Conservation (phyloP, 2,329 filamentous ascomycete species). For the Exophiala mesophila region DNA sequence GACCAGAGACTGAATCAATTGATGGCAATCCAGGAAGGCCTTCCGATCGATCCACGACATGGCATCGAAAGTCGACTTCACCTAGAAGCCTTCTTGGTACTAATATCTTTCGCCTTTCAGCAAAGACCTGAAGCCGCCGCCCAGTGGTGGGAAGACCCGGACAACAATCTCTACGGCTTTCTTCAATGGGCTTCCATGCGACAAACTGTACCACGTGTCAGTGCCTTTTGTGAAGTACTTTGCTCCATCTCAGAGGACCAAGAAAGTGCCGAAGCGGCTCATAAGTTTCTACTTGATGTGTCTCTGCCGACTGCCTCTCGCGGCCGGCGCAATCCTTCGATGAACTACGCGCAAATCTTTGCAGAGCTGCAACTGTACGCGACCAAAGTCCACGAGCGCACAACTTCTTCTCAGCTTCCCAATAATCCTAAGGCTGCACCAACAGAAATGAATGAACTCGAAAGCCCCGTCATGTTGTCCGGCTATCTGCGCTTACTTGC, state of each 20-base stretch:
- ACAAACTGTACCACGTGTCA: conserved; percentile 91
- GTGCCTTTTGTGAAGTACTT: conserved; percentile 94
- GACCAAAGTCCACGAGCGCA: conserved; percentile 69
- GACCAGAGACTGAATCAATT: conserved; percentile 58
- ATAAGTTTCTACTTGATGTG: conserved; percentile 82
- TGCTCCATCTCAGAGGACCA: conserved; percentile 80
- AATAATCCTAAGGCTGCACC: conserved; percentile 57
- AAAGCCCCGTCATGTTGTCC: conserved; percentile 94
- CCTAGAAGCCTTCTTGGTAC: conserved; percentile 83
- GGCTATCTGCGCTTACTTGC: conserved; percentile 85
- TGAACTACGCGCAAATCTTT: conserved; percentile 92
- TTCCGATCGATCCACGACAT: conserved; percentile 44
- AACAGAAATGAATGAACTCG: conserved; percentile 77
- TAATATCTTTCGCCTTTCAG: conserved; percentile 89
- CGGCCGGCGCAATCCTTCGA: conserved; percentile 73
- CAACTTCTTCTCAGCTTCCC: conserved; percentile 53
- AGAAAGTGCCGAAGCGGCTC: conserved; percentile 75
- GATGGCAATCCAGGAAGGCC: conserved; percentile 41
- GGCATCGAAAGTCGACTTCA: conserved; percentile 43
- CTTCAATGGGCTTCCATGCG: conserved; percentile 94
- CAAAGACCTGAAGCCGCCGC: conserved; percentile 76
- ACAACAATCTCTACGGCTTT: conserved; percentile 90
- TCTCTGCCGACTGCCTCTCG: conserved; percentile 60
- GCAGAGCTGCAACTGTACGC: conserved; percentile 83
- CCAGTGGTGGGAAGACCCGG: conserved; percentile 86